Evolutionary conservation across 2,329 filamentous ascomycete genomes (phyloP).

Genomic region (Raffaelea albimanens): DNA sequence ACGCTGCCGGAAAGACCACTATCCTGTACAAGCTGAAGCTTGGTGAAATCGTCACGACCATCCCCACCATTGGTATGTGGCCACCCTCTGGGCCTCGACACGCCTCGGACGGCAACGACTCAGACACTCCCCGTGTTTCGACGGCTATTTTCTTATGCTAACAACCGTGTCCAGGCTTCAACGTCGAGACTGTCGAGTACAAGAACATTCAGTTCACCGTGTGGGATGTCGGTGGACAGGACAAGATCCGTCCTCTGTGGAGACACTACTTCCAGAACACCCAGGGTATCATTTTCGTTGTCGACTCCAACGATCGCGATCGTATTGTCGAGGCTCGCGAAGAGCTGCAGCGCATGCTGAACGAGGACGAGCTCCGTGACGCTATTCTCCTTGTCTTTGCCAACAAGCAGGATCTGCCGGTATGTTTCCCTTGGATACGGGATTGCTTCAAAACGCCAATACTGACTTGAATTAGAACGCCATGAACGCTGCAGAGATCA

Average conservation of each 20-base stretch:
- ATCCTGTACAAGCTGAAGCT: constrained; percentile 99
- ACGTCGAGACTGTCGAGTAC: constrained; percentile 99
- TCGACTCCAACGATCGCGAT: constrained; percentile 97
- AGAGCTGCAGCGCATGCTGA: constrained; percentile 96
- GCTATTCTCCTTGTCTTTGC: constrained; percentile 95
- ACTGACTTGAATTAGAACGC: constrained; percentile 59
- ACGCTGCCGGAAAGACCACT: constrained; percentile 99
- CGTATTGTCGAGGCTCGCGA: constrained; percentile 95
- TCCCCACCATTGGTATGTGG: constrained; percentile 85
- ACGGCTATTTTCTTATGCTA: constrained; percentile 1
- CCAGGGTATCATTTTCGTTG: constrained; percentile 99
- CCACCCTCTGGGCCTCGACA: constrained; percentile 1
- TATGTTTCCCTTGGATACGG: constrained; percentile 38
- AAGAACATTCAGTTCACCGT: constrained; percentile 99
- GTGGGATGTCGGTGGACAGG: constrained; percentile 99
- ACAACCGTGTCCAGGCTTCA: constrained; percentile 66
- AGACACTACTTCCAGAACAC: constrained; percentile 99
- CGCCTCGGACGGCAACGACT: too few relatives aligned
- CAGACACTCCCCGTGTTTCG: too few relatives aligned
- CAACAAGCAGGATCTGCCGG: constrained; percentile 99
- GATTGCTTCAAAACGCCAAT: not conserved
- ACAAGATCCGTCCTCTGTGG: constrained; percentile 99
- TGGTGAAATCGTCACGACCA: constrained; percentile 97
- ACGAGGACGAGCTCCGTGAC: constrained; percentile 97
- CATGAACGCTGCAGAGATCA: constrained; percentile 99